Evolutionary conservation across 176 grass and related monocot species (phyloP), one percentile per base, ranked within the genome.

Genomic region (Zoysia japonica): DNA sequence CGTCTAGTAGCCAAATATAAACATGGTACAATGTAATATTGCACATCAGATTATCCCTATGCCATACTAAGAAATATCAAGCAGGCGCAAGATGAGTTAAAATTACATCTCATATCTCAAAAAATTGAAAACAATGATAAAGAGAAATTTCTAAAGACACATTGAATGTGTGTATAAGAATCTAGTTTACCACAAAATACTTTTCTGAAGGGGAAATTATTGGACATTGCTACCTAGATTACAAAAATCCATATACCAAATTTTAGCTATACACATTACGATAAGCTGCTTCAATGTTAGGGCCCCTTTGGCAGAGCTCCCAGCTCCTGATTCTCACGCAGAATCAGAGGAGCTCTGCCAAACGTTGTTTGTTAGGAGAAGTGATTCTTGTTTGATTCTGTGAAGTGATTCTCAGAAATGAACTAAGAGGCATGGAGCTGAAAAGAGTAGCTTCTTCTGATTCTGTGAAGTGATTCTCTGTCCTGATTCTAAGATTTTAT

Each of bases 181-280:
- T 46, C 52, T 69, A 62, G 14, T 16, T 69, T 50, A 79, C 39
- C 11, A 74, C 45, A 68, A 28, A 35, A 47, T 72, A n/a, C 2
- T 60, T 79, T 68, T 20, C 4, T 74, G 39, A 52, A 83, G 62
- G 68, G 16, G 61, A 63, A 38, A 44, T 7, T 7, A 48, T 60
- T 76, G 66, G 13, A 11, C 28, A 41, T 63, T 17, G 11, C 39
- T 70, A 70, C 53, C 15, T 65, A 11, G 5, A 83, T 79, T 68
- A 57, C 68, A 56, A 40, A 42, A 49, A 76, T 70, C 47, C 40
- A 75, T 59, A 53, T 46, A 80, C 50, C 15, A 65, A 78, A 43
- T 48, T 75, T 17, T 71, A 64, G 20, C 11, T 71, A 63, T 65
- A 84, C 62, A 75, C 54, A 80, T 53, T 16, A 28, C 75, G 63